These are phyloP conservation scores for Arthrobotrys entomopaga DNA, from an alignment of 2,329 filamentous ascomycete genomes.

Conservation along the genomic window DNA sequence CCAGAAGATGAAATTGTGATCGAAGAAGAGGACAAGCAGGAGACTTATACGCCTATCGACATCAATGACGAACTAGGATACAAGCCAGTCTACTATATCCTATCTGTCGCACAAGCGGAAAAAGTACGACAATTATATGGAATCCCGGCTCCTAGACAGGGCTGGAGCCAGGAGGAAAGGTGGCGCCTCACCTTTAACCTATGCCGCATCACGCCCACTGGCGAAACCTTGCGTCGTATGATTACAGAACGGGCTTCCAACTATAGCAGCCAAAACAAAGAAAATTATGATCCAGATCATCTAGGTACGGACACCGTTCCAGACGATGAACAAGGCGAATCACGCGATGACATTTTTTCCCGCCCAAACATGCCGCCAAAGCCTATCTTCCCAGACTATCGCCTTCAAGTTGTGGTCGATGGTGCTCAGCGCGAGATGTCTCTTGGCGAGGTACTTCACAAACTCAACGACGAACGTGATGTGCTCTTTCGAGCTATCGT, in stretches of 20 bases:
- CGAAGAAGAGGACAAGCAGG: slow-evolving; percentile 7
- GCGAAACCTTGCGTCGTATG: slow-evolving; percentile 6
- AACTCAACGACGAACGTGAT: slow-evolving; percentile 45
- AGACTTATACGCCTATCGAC: slow-evolving; percentile 7
- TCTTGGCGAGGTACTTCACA: slow-evolving; percentile 27
- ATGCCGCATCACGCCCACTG: slow-evolving; percentile 34
- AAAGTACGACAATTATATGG: slow-evolving; percentile 44
- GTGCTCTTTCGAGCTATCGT: slow-evolving; percentile 47
- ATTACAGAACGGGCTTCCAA: background rate
- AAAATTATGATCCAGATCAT: slow-evolving; percentile 9
- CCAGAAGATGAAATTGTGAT: too few relatives aligned
- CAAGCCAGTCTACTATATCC: slow-evolving; percentile 44
- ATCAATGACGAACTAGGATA: slow-evolving; percentile 31
- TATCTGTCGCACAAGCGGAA: slow-evolving; percentile 22
- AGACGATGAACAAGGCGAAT: background rate
- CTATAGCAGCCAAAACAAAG: background rate
- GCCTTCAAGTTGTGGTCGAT: slow-evolving; percentile 17
- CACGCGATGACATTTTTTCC: background rate
- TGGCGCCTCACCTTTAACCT: slow-evolving; percentile 47
- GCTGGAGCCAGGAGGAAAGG: slow-evolving; percentile 27
- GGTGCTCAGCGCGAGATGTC: slow-evolving; percentile 25
- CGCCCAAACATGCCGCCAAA: background rate
- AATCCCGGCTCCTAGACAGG: slow-evolving; percentile 24
- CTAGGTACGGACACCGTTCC: background rate
- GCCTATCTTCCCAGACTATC: slow-evolving; percentile 25